phyloP scores from a whole-genome alignment of 2,329 filamentous ascomycete species.

The Aspergillus thermomutatus region DNA sequence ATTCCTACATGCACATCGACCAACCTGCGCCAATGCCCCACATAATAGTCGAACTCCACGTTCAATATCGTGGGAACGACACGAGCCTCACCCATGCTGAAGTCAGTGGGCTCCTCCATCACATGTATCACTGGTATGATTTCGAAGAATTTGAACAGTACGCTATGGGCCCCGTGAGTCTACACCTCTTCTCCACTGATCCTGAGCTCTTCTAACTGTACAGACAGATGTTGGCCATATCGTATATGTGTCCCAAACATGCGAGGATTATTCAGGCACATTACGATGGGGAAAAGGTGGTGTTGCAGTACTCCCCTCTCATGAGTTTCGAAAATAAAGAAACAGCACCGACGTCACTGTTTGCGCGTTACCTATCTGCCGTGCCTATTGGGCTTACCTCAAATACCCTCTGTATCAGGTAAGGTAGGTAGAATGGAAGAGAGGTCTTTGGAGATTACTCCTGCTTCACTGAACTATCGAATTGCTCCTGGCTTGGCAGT shows the following conservation, averaged over 20 bases:
- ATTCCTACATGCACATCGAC: no score
- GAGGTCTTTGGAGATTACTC: no score
- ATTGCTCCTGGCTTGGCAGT: no score
- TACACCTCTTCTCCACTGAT: background rate
- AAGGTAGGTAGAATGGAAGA: no score
- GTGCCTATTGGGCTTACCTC: background rate
- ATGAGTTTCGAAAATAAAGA: background rate
- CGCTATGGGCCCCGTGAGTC: background rate
- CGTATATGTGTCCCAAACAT: constrained; percentile 1
- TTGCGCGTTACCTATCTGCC: background rate
- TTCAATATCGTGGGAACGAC: background rate
- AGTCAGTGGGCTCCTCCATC: background rate
- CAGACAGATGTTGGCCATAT: background rate
- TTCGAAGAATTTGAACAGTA: background rate
- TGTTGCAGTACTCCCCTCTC: constrained; percentile 3
- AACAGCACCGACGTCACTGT: background rate
- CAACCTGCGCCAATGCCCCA: no score
- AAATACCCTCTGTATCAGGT: background rate
- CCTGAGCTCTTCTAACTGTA: background rate
- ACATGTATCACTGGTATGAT: background rate
- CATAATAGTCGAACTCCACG: no score
- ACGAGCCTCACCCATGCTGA: background rate
- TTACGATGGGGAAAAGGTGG: background rate
- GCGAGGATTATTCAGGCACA: constrained; percentile 6
- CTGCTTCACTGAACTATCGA: no score